Base-by-base conservation (phyloP, 768 basidiomycete species). In the Pleurotus sapidus region DNA sequence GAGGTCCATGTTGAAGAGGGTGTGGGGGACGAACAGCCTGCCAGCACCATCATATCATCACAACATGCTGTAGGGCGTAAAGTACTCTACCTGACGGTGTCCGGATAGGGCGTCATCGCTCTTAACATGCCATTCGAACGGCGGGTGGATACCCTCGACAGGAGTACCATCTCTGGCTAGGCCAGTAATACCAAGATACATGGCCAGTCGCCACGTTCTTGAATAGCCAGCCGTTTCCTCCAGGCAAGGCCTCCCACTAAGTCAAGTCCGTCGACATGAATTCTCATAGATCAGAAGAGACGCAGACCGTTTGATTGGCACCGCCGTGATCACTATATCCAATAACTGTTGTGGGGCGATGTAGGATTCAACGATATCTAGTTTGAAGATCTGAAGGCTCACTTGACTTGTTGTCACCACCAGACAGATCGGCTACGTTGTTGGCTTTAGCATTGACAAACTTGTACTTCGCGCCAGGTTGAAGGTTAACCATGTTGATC, bases 371-470 rank as follows among this genome's bases (percentile, higher is more conserved):
- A 8, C 54, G 47, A 47, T 40, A 9, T 20, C 24, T 7, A 38
- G 20, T 40, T 3, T 18, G 17, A 20, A 50, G 46, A 5, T 46
- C 18, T 25, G 38, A 54, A 37, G 4, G 69, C 79, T 24, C 57
- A 81, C 82, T 74, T 48, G 80, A 74, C 6, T 46, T 64, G 57
- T 80, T 74, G 64, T 86, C 83, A 6, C 57, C 70, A 3, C 77
- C 82, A 15, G 84, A 86, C 56, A 86, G 73, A 62, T 87, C 84
- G 23, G 84, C 60, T 24, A 75, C 80, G 4, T 79, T 86, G 2
- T 75, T 76, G 6, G 76, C 71, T 67, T 82, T 77, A 63, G 68
- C 74, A 67, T 87, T 87, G 40, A 65, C 70, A 61, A 87, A 73
- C 34, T 61, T 72, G 70, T 81, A 86, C 0, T 63, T 72, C 14